Evolutionary conservation across 2,329 filamentous ascomycete genomes (phyloP).

Genomic region (Graphilbum sp.): DNA sequence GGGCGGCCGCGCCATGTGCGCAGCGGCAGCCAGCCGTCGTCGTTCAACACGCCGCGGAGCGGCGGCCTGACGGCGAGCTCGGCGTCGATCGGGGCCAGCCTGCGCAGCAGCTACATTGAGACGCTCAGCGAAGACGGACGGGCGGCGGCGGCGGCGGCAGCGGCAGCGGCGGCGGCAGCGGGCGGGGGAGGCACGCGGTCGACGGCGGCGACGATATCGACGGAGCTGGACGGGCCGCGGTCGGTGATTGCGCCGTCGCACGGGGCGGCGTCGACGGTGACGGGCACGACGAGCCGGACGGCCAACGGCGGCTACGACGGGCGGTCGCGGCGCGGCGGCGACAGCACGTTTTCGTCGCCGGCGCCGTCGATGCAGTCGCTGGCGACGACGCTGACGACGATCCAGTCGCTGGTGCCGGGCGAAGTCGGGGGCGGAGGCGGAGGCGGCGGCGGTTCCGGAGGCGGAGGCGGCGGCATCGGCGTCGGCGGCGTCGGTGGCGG

Average conservation of each 20-base stretch:
- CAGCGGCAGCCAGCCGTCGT: conserved; percentile 34
- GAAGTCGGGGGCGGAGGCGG: conserved; percentile 13
- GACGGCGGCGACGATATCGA: conserved; percentile 65
- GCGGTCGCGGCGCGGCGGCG: conserved; percentile 46
- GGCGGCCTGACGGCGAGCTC: conserved; percentile 31
- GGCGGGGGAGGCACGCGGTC: conserved; percentile 53
- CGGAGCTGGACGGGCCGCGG: conserved; percentile 58
- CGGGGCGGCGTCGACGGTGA: conserved; percentile 37
- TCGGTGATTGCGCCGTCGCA: conserved; percentile 68
- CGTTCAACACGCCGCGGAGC: conserved; percentile 39
- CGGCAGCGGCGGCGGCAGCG: conserved; percentile 26
- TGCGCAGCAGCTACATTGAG: conserved; percentile 38
- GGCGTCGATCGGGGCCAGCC: conserved; percentile 33
- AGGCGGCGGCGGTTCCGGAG: conserved; percentile 22
- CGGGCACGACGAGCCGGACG: conserved; percentile 66
- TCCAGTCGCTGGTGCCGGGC: conserved; percentile 41
- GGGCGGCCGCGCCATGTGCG: conserved; percentile 5
- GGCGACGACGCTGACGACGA: conserved; percentile 71
- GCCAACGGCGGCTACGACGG: conserved; percentile 48
- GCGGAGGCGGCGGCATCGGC: conserved; percentile 3
- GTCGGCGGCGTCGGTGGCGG: conserved; percentile 26
- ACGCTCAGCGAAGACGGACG: conserved; percentile 45
- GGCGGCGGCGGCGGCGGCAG: conserved; percentile 33
- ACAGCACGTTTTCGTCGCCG: conserved; percentile 68
- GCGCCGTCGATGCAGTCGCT: conserved; percentile 67